Conservation (phyloP, 805 yeast genomes). For the Trichomonascus vanleenenianus region DNA sequence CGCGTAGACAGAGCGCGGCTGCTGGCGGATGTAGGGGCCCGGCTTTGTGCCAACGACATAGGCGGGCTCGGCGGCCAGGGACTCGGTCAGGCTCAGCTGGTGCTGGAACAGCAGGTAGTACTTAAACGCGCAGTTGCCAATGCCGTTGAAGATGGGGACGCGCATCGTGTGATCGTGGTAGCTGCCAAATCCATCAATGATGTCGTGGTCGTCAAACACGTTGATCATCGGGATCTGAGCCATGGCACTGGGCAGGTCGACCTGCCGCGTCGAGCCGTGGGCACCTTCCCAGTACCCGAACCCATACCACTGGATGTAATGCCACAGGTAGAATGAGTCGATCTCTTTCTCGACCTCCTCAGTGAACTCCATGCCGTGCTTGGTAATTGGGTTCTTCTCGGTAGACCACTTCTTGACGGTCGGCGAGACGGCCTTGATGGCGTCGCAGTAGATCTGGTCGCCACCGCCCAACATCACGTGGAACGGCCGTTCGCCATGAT, state of each 20-base stretch:
- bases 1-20: conserved; percentile 60
- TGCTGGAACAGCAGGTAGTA: conserved; percentile 92
- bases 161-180: conserved; percentile 70
- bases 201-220: conserved; percentile 91
- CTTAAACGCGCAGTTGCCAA: conserved; percentile 75
- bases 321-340: conserved; percentile 58
- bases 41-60: conserved; percentile 55
- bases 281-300: conserved; percentile 76
- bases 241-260: conserved; percentile 63
- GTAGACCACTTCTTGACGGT: conserved; percentile 49
- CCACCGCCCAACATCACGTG: conserved; percentile 98
- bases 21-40: conserved; percentile 66
- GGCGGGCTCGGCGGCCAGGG: conserved; percentile 35
- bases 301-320: conserved; percentile 86
- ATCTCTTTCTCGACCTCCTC: conserved; percentile 47
- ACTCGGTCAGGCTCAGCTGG: conserved; percentile 46
- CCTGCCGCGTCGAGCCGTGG: conserved; percentile 57
- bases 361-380: conserved; percentile 35
- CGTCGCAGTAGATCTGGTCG: conserved; percentile 87
- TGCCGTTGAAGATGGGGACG: conserved; percentile 55
- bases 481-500: conserved; percentile 48
- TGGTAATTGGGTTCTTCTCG: conserved; percentile 43
- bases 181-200: conserved; percentile 94
- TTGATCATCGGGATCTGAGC: conserved; percentile 81
- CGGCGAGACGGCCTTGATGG: conserved; percentile 53